phyloP scores from a whole-genome alignment of 1,284 basidiomycete species.

The Cutaneotrichosporon cavernicola region DNA sequence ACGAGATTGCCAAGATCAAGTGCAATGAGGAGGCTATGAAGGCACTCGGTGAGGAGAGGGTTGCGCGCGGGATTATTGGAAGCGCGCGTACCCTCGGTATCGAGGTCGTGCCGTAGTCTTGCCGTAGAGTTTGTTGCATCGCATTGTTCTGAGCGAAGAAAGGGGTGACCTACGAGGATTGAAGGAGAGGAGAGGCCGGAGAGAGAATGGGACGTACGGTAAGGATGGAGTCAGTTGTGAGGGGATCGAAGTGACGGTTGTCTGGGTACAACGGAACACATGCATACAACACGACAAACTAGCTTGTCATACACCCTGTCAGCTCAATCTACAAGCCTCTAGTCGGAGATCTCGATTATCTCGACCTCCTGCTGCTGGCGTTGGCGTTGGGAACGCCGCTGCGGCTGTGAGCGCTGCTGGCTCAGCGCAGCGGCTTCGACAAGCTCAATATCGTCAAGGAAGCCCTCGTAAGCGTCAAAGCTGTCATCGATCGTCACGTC shows the following conservation, averaged over 20 bases:
- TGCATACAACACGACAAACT: neutral
- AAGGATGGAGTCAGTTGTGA: neutral
- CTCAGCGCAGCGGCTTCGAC: constrained; percentile 24
- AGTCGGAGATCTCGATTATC: constrained; percentile 20
- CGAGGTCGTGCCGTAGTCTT: constrained; percentile 81
- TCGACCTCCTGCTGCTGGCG: constrained; percentile 5
- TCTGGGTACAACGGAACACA: neutral
- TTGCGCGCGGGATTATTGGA: constrained; percentile 82
- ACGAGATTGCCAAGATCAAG: constrained; percentile 99
- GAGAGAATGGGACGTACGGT: neutral
- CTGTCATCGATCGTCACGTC: constrained; percentile 17
- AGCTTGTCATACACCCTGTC: neutral
- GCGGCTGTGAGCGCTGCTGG: neutral
- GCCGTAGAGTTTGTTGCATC: constrained; percentile 56
- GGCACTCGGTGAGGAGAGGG: constrained; percentile 76
- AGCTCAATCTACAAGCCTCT: neutral
- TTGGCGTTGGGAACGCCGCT: neutral
- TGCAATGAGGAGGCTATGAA: constrained; percentile 81
- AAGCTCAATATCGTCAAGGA: constrained; percentile 28
- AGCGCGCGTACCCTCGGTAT: constrained; percentile 82
- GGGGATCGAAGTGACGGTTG: neutral
- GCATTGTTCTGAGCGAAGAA: constrained; percentile 15
- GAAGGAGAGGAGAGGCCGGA: neutral
- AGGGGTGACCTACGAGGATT: neutral
- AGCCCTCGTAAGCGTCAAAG: constrained; percentile 29